phyloP scores from a whole-genome alignment of 2,329 filamentous ascomycete species.

The Microcera coccophila region DNA sequence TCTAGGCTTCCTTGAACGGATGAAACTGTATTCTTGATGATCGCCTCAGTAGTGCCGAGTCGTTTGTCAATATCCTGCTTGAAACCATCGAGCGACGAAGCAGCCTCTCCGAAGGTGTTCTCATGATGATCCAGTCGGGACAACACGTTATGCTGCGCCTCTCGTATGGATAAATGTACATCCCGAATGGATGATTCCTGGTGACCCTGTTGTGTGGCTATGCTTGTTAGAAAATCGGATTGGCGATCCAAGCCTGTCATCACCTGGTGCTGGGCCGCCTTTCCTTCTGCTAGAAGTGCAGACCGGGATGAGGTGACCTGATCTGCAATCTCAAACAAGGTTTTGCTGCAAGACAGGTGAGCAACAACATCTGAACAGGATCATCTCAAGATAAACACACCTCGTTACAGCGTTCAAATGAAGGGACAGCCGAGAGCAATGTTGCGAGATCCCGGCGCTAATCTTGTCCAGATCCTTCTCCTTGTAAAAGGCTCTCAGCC shows the following conservation, averaged over 20 bases:
- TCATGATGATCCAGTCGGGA: not conserved
- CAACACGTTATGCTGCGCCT: not conserved
- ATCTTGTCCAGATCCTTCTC: conserved; percentile 2
- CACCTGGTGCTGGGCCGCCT: not conserved
- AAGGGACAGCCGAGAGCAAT: not conserved
- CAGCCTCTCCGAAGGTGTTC: not conserved
- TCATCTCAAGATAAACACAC: not conserved
- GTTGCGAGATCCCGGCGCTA: not conserved
- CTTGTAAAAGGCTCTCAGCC: not conserved
- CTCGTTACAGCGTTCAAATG: not conserved
- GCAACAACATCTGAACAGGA: not conserved
- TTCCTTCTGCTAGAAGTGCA: not conserved
- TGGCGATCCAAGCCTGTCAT: not conserved
- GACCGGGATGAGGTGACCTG: not conserved
- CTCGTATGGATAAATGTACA: not conserved
- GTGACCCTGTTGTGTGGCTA: not conserved
- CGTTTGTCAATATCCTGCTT: not conserved
- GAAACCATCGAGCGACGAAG: not conserved
- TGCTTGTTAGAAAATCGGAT: not conserved
- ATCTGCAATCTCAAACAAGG: not conserved
- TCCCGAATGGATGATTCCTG: not conserved
- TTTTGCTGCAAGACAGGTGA: not conserved
- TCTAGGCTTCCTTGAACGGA: too few species aligned
- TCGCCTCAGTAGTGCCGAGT: not conserved
- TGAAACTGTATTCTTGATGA: not conserved